Evolutionary conservation across 257 asterid species (phyloP), one percentile per base, ranked within the genome.

Genomic region (Misopates orontium): DNA sequence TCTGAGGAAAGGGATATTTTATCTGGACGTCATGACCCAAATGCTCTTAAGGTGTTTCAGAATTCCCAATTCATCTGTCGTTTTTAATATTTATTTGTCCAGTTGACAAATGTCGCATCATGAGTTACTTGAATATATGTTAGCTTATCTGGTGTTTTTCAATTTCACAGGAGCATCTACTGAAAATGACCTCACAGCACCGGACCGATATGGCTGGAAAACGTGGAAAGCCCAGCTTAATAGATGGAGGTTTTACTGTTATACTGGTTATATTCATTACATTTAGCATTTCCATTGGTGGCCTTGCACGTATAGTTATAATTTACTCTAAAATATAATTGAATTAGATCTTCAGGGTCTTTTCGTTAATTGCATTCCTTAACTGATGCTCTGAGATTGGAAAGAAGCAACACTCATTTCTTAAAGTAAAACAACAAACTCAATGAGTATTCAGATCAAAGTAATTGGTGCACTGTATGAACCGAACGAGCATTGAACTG

Each of bases 121-220:
- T 17, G 17, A 53, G 47, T 25, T 57, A 14, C 41, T 62, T n/a
- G 63, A 50, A 32, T 56, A 44, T 13, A 7, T 57, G 49, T 64
- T 42, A 55, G 69, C 56, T 56, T 50, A 40, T 56, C 56, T 24
- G 49, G 32, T 49, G 61, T 23, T 53, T 24, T 64, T 19, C 23
- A 60, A 42, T 64, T 66, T 51, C 72, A 61, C 78, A 93, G 99
- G 99, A 87, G 78, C 99, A 93, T 81, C 81, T 93, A 62, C 75
- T 93, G 80, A 85, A 86, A 71, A 84, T 93, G 85, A 84, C 99
- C 25, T 31, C 93, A 49, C 80, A 66, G 31, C 97, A 93, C 81
- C 91, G 97, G 47, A 73, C 85, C 16, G 83, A 90, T 69, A 78
- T 83, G 85, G 88, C 92, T 62, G 56, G 64, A 72, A 94, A 88